These are phyloP conservation scores for Phlyctochytrium planicorne DNA, from an alignment of 192 early-diverging fungal species.

Conservation along the genomic window DNA sequence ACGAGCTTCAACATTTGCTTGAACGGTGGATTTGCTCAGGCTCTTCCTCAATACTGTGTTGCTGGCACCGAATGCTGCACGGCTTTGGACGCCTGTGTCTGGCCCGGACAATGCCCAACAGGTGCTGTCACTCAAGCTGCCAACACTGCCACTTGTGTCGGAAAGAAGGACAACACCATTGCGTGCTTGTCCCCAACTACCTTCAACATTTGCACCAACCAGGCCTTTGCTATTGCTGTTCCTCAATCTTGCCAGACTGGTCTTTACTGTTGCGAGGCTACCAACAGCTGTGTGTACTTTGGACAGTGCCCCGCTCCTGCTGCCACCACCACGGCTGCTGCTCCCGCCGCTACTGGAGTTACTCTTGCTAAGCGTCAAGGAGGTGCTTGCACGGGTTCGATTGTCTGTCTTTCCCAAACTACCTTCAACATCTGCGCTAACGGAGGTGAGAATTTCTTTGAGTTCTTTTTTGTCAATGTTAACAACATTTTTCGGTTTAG, in stretches of 20 bases:
- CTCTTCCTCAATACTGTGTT: background rate
- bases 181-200: background rate
- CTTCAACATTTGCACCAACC: conserved; percentile 11
- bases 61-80: background rate
- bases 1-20: background rate
- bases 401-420: background rate
- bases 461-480: background rate
- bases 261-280: conserved; percentile 6
- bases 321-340: background rate
- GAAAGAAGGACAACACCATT: conserved; percentile 1
- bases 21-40: background rate
- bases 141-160: conserved; percentile 9
- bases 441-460: background rate
- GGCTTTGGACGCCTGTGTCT: background rate
- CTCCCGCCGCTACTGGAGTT: background rate
- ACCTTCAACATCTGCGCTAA: conserved; percentile 3
- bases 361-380: background rate
- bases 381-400: background rate
- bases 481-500: background rate
- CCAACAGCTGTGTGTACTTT: conserved; percentile 7
- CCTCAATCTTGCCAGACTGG: background rate
- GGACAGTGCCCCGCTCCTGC: background rate
- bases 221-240: background rate
- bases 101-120: background rate
- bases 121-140: background rate